phyloP scores from a whole-genome alignment of 805 yeast species.

The Teunomyces panamensis region DNA sequence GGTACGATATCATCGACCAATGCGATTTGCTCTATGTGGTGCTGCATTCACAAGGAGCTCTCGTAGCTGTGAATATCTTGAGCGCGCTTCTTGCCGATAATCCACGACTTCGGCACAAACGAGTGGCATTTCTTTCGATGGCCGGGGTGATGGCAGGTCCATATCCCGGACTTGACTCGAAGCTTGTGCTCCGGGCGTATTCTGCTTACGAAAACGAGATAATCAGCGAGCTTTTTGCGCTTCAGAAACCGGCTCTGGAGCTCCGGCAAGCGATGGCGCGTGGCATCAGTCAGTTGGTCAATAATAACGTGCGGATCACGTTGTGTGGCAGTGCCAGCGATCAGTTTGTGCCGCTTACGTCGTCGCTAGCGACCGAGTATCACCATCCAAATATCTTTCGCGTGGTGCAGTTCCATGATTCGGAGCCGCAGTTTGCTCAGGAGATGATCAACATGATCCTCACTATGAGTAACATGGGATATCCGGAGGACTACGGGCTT shows the following conservation, averaged over 20 bases:
- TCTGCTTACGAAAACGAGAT: conserved; percentile 34
- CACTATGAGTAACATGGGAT: conserved; percentile 36
- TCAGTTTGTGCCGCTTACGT: conserved; percentile 35
- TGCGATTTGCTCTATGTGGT: conserved; percentile 33
- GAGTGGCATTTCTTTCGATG: conserved; percentile 35
- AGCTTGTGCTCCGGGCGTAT: conserved; percentile 37
- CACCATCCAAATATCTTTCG: conserved; percentile 39
- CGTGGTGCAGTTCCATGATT: conserved; percentile 16
- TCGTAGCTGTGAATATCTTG: conserved; percentile 30
- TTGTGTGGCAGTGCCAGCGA: conserved; percentile 33
- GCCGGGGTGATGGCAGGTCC: conserved; percentile 36
- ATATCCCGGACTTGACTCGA: conserved; percentile 27
- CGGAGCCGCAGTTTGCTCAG: conserved; percentile 27
- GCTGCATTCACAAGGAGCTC: conserved; percentile 34
- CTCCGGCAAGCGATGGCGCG: conserved; percentile 16
- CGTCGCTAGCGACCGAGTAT: conserved; percentile 26
- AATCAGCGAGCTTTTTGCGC: conserved; percentile 34
- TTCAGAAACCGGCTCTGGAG: conserved; percentile 20
- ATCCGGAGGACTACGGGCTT: conserved; percentile 26
- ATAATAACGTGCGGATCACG: conserved; percentile 32
- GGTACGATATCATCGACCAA: conserved; percentile 26
- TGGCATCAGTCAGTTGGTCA: conserved; percentile 18
- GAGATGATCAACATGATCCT: conserved; percentile 26
- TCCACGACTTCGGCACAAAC: neutral
- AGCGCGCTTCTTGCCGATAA: conserved; percentile 14